These are phyloP conservation scores for Auriscalpium microsporum DNA, from an alignment of 768 basidiomycete species.

Conservation along the genomic window DNA sequence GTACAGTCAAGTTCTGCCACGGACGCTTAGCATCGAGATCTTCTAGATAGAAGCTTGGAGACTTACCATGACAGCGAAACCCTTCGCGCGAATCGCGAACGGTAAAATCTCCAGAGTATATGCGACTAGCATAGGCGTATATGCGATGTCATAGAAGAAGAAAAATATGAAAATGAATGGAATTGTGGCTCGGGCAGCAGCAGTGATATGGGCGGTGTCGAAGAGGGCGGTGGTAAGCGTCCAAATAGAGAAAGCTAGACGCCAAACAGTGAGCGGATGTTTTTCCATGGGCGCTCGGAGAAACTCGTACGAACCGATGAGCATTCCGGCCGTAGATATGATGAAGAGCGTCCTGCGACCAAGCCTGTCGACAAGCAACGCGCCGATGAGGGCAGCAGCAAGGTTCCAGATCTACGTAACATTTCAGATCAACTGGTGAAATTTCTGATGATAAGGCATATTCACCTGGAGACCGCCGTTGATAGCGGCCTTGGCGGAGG, in stretches of 20 bases:
- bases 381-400: slow-evolving; percentile 45
- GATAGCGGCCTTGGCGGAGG: slow-evolving; percentile 49
- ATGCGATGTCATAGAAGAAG: slow-evolving; percentile 58
- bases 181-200: slow-evolving; percentile 44
- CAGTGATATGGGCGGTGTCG: slow-evolving; percentile 19
- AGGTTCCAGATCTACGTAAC: slow-evolving; percentile 50
- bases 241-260: slow-evolving; percentile 48
- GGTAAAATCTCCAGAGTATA: slow-evolving; percentile 75
- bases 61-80: slow-evolving; percentile 65
- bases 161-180: slow-evolving; percentile 57
- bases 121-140: slow-evolving; percentile 59
- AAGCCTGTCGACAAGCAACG: slow-evolving; percentile 55
- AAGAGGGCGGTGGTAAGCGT: slow-evolving; percentile 38
- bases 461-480: slow-evolving; percentile 54
- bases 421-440: too few relatives aligned
- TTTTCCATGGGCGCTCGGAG: background rate
- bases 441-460: too few relatives aligned
- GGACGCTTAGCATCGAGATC: background rate
- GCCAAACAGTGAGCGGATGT: background rate
- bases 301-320: slow-evolving; percentile 33
- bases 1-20: slow-evolving; percentile 50
- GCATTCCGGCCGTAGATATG: slow-evolving; percentile 51
- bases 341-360: slow-evolving; percentile 67
- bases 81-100: slow-evolving; percentile 71
- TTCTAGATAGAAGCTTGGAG: background rate